Percentiles rank a stretch among this genome's conserved stretches.
Evolutionary conservation across 1,284 basidiomycete genomes (phyloP).

Genomic region (Marasmius tenuissimus): DNA sequence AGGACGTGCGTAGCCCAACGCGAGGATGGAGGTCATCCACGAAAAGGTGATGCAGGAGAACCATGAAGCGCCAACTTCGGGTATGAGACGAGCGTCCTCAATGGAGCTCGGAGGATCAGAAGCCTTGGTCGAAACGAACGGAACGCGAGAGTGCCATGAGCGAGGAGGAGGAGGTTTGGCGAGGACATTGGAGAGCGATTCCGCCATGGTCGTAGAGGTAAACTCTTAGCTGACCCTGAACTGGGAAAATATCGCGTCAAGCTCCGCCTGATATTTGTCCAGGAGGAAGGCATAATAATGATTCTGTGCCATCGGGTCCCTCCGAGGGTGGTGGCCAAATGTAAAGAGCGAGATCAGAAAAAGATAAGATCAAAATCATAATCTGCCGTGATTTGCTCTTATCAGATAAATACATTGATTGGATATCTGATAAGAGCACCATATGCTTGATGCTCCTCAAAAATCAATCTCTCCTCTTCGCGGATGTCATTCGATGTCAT

Average conservation of each 20-base stretch:
- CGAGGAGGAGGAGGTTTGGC: neutral
- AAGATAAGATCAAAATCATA: no score
- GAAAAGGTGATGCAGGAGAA: constrained; percentile 5
- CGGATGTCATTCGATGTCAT: no score
- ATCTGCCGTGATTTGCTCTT: no score
- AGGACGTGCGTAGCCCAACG: constrained; percentile 4
- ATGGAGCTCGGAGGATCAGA: neutral
- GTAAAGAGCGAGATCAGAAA: no score
- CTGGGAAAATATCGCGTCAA: neutral
- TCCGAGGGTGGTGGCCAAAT: no score
- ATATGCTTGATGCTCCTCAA: no score
- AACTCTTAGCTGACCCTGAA: neutral
- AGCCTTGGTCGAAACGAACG: constrained; percentile 5
- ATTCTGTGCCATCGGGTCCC: no score
- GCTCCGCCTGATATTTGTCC: no score
- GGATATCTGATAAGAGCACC: no score
- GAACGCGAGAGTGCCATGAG: constrained; percentile 7
- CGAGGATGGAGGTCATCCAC: constrained; percentile 4
- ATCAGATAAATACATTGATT: no score
- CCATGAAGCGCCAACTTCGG: constrained; percentile 2
- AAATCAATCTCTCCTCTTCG: no score
- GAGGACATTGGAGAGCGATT: neutral
- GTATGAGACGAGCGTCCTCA: constrained; percentile 2
- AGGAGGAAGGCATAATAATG: no score
- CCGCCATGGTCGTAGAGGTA: neutral